These are phyloP conservation scores for Cryptococcus sp. DNA, from an alignment of 1,284 basidiomycete species.

Conservation along the genomic window DNA sequence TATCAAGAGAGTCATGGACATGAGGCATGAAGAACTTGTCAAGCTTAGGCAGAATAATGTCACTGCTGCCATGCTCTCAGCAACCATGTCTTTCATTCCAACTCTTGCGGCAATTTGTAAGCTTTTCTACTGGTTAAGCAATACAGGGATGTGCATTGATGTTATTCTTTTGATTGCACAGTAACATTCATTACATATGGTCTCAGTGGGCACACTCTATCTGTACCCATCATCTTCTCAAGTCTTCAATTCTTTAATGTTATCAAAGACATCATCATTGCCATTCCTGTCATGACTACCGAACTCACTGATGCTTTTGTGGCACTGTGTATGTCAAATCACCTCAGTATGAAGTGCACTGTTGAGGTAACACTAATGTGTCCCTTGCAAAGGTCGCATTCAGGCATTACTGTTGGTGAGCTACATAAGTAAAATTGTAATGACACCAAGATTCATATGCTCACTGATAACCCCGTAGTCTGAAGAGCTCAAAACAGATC, in stretches of 20 bases:
- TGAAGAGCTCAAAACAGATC: conserved; percentile 64
- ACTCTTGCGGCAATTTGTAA: conserved; percentile 64
- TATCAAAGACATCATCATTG: conserved; percentile 30
- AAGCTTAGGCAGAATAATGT: conserved; percentile 42
- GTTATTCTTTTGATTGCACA: not conserved
- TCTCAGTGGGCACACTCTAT: conserved; percentile 64
- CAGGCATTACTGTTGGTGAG: conserved; percentile 7
- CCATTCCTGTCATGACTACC: conserved; percentile 48
- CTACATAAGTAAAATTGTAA: conserved; percentile 2
- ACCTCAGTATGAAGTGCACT: not conserved
- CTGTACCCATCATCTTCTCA: conserved; percentile 71
- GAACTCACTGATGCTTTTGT: conserved; percentile 59
- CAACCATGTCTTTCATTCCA: conserved; percentile 60
- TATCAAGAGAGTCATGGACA: conserved; percentile 57
- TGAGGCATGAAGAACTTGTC: conserved; percentile 61
- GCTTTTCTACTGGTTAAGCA: not conserved
- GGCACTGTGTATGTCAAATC: conserved; percentile 9
- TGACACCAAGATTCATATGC: not conserved
- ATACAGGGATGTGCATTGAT: too few relatives aligned
- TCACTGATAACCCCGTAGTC: conserved; percentile 35
- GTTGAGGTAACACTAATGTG: not conserved
- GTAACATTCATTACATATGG: conserved; percentile 75
- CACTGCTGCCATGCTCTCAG: conserved; percentile 28
- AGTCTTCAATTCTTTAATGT: conserved; percentile 74
- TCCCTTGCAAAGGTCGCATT: conserved; percentile 6